Base-by-base conservation (phyloP, 192 early-diverging fungal genomes). In the Allomyces arbusculus region DNA sequence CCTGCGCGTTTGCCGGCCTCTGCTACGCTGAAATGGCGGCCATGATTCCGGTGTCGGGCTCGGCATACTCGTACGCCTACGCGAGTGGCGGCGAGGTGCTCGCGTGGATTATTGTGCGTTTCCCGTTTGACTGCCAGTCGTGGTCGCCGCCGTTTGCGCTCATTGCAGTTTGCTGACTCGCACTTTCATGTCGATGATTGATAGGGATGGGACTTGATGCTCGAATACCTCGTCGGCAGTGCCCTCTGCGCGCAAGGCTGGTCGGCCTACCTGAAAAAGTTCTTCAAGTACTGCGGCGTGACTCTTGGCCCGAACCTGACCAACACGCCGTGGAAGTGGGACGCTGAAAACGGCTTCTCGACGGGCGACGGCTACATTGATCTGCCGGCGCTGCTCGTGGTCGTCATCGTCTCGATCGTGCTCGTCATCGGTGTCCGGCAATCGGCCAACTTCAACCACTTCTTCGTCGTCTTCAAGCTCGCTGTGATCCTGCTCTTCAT, bases 401-500 rank as follows among this genome's bases (percentile, higher is more conserved):
- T 58, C 12, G 20, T 16, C 9, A 44, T 44, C 44, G 40, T 66
- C 22, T 61, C 65, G 19, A 11, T 58, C 6, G 16, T 66, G 19
- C 24, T 66, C 16, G 22, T 58, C 22, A 8, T 66, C 1, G 65
- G 65, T 10, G 55, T 66, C 22, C 33, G 45, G 22, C 44, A 66
- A 26, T 66, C 65, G 1, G 40, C 65, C 12, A 12, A 19, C 20
- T 58, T 66, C 44, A 66, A 66, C 50, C 23, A 45, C 65, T 61
- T 66, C 50, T 23, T 45, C 25, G 65, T 66, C n/a, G 11, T 10
- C 50, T 12, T 66, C 25, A 66, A 66, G 64, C 23, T 66, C 23
- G 44, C 11, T 23, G 58, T 66, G 44, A 65, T 66, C 65, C 10
- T 66, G 8, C 61, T 66, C 44, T 66, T 66, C 45, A 66, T 66